Conservation (phyloP, 306 rosid genomes). For the Glycine tomentella region DNA sequence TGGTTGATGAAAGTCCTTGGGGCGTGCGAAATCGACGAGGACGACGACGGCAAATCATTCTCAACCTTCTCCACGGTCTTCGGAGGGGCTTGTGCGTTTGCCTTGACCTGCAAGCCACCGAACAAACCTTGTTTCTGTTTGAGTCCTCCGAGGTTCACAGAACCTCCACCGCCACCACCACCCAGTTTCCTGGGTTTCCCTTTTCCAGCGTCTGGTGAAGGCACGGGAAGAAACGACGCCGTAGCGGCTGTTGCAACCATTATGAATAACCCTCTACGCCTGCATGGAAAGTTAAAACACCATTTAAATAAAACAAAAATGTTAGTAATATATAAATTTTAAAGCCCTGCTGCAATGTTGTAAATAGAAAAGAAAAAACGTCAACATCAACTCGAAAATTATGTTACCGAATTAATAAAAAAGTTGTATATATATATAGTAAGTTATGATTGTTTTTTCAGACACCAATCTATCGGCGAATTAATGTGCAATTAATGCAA, state of each 20-base stretch:
- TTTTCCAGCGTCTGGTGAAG: slow-evolving; percentile 49
- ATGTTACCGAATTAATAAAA: neutral
- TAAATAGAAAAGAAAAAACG: no score
- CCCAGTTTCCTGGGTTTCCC: slow-evolving; percentile 45
- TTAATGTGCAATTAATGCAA: neutral
- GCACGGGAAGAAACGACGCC: slow-evolving; percentile 66
- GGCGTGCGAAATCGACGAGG: slow-evolving; percentile 40
- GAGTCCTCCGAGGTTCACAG: slow-evolving; percentile 58
- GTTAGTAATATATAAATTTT: no score
- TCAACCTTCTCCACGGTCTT: slow-evolving; percentile 56
- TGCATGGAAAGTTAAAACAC: slow-evolving; percentile 40
- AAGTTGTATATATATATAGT: no score
- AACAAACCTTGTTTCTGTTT: slow-evolving; percentile 59
- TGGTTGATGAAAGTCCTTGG: slow-evolving; percentile 90
- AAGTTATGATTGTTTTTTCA: neutral
- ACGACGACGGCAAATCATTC: slow-evolving; percentile 59
- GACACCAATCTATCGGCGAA: slow-evolving; percentile 9
- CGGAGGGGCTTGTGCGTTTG: slow-evolving; percentile 81
- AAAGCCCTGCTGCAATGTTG: no score
- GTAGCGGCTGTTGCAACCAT: slow-evolving; percentile 94
- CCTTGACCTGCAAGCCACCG: slow-evolving; percentile 74
- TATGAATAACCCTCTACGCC: slow-evolving; percentile 42
- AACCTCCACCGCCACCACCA: slow-evolving; percentile 34
- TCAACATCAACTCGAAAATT: neutral
- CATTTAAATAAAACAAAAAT: no score